Conservation (phyloP, 176 grass and related monocot species). For the Avena eriantha region DNA sequence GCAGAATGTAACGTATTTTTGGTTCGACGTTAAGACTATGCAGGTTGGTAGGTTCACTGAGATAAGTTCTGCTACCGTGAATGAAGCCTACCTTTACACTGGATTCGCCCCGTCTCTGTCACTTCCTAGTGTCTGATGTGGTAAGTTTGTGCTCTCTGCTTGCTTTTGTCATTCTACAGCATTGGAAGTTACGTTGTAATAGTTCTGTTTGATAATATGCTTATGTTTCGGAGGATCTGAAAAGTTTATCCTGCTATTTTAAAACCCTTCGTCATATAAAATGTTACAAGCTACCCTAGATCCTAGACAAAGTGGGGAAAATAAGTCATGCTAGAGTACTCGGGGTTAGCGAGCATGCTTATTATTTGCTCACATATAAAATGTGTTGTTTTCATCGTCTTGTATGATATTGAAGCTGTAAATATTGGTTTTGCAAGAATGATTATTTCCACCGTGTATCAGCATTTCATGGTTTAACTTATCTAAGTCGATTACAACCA, state of each 20-base stretch:
- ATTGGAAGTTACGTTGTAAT: background rate
- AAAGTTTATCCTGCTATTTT: background rate
- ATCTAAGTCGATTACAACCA: background rate
- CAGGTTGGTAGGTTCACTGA: conserved; percentile 43
- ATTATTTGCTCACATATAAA: background rate
- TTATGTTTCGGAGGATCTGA: background rate
- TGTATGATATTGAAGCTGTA: background rate
- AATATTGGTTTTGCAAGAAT: background rate
- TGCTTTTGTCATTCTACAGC: background rate
- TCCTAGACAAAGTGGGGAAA: background rate
- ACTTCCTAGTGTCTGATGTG: conserved; percentile 23
- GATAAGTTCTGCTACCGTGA: conserved; percentile 34
- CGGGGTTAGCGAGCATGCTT: background rate
- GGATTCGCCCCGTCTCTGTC: conserved; percentile 34
- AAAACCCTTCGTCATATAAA: background rate
- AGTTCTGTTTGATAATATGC: background rate
- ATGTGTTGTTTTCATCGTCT: background rate
- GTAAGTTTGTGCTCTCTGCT: conserved; percentile 32
- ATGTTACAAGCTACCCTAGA: background rate
- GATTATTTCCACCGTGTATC: background rate
- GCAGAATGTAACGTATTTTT: conserved; percentile 43
- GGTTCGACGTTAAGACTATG: conserved; percentile 46
- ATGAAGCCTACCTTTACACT: conserved; percentile 46
- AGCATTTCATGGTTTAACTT: background rate
- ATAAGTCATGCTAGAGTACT: background rate